Conservation (phyloP, 2,329 filamentous ascomycete species). For the Aspergillus tamarii region DNA sequence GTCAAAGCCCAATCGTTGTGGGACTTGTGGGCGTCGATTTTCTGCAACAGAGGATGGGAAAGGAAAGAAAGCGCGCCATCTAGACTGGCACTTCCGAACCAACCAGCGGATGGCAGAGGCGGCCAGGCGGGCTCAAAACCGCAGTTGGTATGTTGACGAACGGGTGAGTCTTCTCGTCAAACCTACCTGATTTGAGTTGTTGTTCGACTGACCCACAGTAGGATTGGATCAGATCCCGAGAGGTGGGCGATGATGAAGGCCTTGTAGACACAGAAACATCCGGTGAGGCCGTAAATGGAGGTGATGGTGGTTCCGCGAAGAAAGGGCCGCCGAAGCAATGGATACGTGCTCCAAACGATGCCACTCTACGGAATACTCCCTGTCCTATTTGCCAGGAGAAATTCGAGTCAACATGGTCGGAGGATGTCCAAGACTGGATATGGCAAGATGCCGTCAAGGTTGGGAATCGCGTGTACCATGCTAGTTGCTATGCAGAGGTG, state of each 20-base stretch:
- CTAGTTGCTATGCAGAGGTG: constrained; percentile 83
- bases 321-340: constrained; percentile 68
- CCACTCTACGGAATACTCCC: constrained; percentile 71
- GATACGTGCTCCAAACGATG: constrained; percentile 81
- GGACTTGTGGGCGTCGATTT: constrained; percentile 89
- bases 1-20: constrained; percentile 81
- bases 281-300: constrained; percentile 44
- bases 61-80: constrained; percentile 83
- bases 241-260: constrained; percentile 69
- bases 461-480: constrained; percentile 81
- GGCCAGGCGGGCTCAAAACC: constrained; percentile 81
- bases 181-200: not conserved
- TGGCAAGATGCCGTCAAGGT: constrained; percentile 88
- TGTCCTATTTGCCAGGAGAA: constrained; percentile 96
- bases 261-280: constrained; percentile 45
- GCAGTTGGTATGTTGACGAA: constrained; percentile 94
- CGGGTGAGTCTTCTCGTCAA: constrained; percentile 58
- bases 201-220: constrained; percentile 37
- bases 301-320: constrained; percentile 48
- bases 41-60: constrained; percentile 74
- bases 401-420: constrained; percentile 89
- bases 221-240: constrained; percentile 89
- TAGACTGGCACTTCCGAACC: constrained; percentile 98
- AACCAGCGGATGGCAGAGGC: constrained; percentile 87
- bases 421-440: constrained; percentile 93